Evolutionary conservation across 202 grass and related monocot species (phyloP), one percentile per base, ranked within the genome.

Genomic region (Digitaria exilis): DNA sequence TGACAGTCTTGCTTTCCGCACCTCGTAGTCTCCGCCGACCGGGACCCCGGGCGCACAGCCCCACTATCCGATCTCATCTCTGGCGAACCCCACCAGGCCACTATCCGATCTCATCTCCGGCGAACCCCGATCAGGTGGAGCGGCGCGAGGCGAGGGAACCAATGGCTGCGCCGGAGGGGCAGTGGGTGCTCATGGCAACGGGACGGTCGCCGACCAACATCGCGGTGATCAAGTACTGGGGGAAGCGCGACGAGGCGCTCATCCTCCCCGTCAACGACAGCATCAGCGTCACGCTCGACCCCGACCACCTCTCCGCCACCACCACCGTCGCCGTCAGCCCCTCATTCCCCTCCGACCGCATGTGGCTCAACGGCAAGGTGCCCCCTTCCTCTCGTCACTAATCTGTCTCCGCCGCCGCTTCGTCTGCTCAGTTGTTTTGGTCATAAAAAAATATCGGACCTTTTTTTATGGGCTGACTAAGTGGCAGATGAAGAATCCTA

Each of bases 211-310:
- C 96, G 14, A 98, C 96, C 65, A 98, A 98, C 93, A 98, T 98
- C 55, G 96, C 96, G 12, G 91, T 98, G 46, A 98, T 98, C 72
- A 98, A 95, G 85, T 98, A 98, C 87, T 98, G 96, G 96, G 96
- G 96, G 1, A 98, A 98, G 96, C 87, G 96, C 52, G 96, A 95
- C 83, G 96, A 95, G 87, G 85, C 78, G 32, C 91, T 98, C 66
- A 95, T 98, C 65, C 93, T 98, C 44, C 96, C 96, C 22, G 80
- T 94, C 83, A 98, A 96, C 42, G 96, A 96, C 65, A 98, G 96
- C 78, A 92, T 98, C 87, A 98, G 96, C 73, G 83, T 98, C 82
- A 98, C 96, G 10, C 96, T 96, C 74, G 93, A 98, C 84, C 93
- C 93, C 17, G 87, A 87, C 71, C 96, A 98, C 69, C 96, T 98